Percentiles rank a stretch among this genome's conserved stretches.
Evolutionary conservation across 805 yeast genomes (phyloP).

Genomic region (Wickerhamomyces rabaulensis): DNA sequence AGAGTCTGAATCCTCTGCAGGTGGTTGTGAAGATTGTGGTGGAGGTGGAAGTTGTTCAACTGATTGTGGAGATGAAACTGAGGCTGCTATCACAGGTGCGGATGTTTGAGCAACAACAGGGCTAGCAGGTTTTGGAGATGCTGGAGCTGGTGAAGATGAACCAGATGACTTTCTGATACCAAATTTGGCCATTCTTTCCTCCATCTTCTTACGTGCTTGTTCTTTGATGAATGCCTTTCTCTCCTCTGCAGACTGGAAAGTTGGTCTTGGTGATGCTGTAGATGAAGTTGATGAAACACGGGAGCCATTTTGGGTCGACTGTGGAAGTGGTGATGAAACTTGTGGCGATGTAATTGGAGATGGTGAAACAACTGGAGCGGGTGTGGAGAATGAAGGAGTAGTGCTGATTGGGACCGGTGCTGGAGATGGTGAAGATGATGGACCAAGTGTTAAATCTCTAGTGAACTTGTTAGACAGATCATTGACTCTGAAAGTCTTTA

Average conservation of each 20-base stretch:
- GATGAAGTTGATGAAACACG: slow-evolving; percentile 10
- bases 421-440: not conserved
- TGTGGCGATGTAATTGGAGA: slow-evolving; percentile 5
- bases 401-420: not conserved
- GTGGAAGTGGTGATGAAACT: slow-evolving; percentile 3
- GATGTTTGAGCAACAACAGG: slow-evolving; percentile 14
- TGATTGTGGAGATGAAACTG: slow-evolving; percentile 23
- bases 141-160: slow-evolving; percentile 10
- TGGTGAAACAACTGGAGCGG: slow-evolving; percentile 9
- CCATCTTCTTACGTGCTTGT: slow-evolving; percentile 75
- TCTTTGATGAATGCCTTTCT: slow-evolving; percentile 75
- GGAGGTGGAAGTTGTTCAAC: slow-evolving; percentile 22
- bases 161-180: slow-evolving; percentile 45
- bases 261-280: slow-evolving; percentile 12
- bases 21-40: slow-evolving; percentile 12
- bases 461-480: slow-evolving; percentile 16
- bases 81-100: slow-evolving; percentile 23
- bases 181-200: slow-evolving; percentile 54
- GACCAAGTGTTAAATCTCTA: slow-evolving; percentile 5
- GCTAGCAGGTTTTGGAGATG: not conserved
- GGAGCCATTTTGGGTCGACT: not conserved
- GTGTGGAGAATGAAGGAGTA: not conserved
- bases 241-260: slow-evolving; percentile 48
- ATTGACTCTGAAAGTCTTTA: slow-evolving; percentile 16
- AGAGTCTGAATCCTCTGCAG: slow-evolving; percentile 6